phyloP scores from a whole-genome alignment of 768 basidiomycete species.

The Polyporus arcularius region DNA sequence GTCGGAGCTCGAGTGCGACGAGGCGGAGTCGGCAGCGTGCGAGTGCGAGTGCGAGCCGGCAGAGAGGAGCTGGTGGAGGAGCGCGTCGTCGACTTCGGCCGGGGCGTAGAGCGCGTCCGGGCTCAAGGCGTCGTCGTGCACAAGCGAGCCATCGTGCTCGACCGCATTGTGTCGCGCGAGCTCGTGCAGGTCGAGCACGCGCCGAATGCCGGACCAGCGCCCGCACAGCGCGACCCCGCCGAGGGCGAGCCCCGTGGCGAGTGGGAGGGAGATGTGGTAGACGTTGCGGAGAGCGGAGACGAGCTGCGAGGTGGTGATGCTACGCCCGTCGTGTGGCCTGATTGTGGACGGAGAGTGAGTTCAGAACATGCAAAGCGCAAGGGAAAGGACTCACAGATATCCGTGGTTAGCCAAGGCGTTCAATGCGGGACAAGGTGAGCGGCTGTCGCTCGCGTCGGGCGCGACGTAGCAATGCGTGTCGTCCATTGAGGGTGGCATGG shows the following conservation, averaged over 20 bases:
- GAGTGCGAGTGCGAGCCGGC: neutral
- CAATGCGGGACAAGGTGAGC: slow-evolving; percentile 73
- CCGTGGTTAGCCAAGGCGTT: slow-evolving; percentile 78
- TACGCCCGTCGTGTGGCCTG: slow-evolving; percentile 3
- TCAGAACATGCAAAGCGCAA: neutral
- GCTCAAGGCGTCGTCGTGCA: slow-evolving; percentile 24
- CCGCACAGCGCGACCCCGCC: slow-evolving; percentile 19
- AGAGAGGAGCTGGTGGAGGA: slow-evolving; percentile 18
- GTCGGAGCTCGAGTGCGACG: neutral
- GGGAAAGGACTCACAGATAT: slow-evolving; percentile 54
- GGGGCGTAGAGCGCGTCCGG: slow-evolving; percentile 25
- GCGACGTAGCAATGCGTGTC: slow-evolving; percentile 21
- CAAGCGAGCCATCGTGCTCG: slow-evolving; percentile 33
- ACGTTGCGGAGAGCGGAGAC: slow-evolving; percentile 25
- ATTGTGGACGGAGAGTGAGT: neutral
- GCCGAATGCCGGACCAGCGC: neutral
- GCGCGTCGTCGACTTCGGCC: slow-evolving; percentile 8
- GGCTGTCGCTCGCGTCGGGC: slow-evolving; percentile 40
- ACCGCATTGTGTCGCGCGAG: slow-evolving; percentile 30
- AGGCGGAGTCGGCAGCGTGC: neutral
- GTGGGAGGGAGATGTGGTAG: slow-evolving; percentile 26
- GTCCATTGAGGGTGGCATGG: slow-evolving; percentile 11
- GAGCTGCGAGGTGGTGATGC: slow-evolving; percentile 8
- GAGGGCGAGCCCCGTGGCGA: slow-evolving; percentile 25
- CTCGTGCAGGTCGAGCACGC: slow-evolving; percentile 20